Evolutionary conservation across 2,329 filamentous ascomycete species (phyloP), one percentile per base, ranked within the genome.

Genomic region (Shiraia sp.): DNA sequence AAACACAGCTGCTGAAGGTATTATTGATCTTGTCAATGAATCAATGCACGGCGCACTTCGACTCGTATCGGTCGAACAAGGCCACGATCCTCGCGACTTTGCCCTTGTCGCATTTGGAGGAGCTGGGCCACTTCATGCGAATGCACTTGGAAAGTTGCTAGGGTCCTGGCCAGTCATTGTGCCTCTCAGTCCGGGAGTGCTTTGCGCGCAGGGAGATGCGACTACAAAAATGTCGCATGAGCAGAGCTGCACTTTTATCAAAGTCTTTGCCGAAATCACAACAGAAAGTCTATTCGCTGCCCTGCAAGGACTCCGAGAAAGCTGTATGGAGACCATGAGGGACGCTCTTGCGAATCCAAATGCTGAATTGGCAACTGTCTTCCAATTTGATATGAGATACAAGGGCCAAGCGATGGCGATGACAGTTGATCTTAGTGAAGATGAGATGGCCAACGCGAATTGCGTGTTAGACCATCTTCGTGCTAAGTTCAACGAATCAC

Each of bases 91-190:
- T 16, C 65, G 71, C 8, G 74, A 78, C 27, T 78, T 78, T 50
- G 74, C 75, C 3, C 64, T 79, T 3, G 75, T 78, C 5, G 75
- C 73, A 1, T 77, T 78, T 45, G 76, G 76, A 22, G 76, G 76
- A 36, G 76, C 75, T 15, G 76, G 76, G 0, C 76, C 76, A 13
- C 62, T 78, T n/a, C 75, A 78, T 46, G 75, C 72, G 3, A 78
- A 78, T 36, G 72, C 74, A 3, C 64, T 78, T 1, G 76, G 75
- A 15, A 70, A 76, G 49, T 66, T 79, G 2, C 66, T 79, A 4
- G 73, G 74, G 0, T 72, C 75, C 2, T 78, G 73, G 72, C 75
- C 75, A 4, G 74, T 79, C n/a, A 77, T 78, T n/a, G 63, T 79
- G 2, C 76, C 76, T 9, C 74, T 72, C 1, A 74, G 74, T 2